Evolutionary conservation across 768 basidiomycete genomes (phyloP), one percentile per base, ranked within the genome.

Genomic region (Calocybe indica): DNA sequence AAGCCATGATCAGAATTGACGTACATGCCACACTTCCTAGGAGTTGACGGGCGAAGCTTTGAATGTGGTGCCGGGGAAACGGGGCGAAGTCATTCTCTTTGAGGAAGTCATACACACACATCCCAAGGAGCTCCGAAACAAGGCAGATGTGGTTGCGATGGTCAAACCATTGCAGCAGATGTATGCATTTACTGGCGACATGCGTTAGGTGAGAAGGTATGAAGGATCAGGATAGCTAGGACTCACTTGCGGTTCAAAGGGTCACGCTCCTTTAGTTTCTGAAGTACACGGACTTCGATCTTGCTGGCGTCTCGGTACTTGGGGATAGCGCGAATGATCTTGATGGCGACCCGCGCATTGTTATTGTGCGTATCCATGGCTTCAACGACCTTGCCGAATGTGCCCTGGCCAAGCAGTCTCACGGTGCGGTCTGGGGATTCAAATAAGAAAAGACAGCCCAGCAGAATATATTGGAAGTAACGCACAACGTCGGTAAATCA

Each of bases 231-330:
- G 9, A 14, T 12, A 43, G 34, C 14, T 50, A 22, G 28, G 32
- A 79, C 93, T 54, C 61, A 96, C 95, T 95, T 84, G 59, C 76
- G 70, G 68, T 97, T 97, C 57, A 71, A 66, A 10, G 92, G 88
- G 71, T 99, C 95, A 46, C 84, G 78, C 65, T 88, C 83, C 62
- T 88, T 90, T 56, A 98, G 82, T 61, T 86, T 86, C 66, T 93
- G 83, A 40, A 99, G 77, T 13, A 99, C 96, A 45, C 93, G 82
- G 58, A 98, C 85, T 69, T 99, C 96, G 51, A 98, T 98, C 73
- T 92, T 95, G 66, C 91, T 93, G 9, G 96, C 96, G 67, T 99
- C 96, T 40, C 96, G 88, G 62, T 98, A 99, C 70, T 98, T 99
- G 43, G 91, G 95, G 43, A 99, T 95, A 43, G 93, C 92, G 42